A percentile compares a stretch with the other conserved stretches of the same genome.
These are phyloP conservation scores for Capillidium rhysosporum DNA, from an alignment of 371 early-diverging fungal genomes.

Conservation along the genomic window DNA sequence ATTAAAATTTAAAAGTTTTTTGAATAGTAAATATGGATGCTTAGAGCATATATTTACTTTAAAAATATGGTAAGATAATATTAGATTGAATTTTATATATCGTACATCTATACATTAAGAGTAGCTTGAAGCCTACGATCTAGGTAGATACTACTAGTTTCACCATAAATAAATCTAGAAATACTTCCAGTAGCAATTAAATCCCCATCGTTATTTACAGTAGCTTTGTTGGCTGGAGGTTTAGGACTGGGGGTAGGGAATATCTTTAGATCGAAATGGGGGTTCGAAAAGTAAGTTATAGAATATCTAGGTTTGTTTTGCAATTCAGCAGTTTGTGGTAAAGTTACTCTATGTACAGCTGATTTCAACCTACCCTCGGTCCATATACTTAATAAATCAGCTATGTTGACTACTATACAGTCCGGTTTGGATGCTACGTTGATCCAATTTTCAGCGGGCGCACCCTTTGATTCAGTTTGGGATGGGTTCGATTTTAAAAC, in stretches of 20 bases:
- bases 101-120: too few species aligned
- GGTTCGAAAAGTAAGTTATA: neutral
- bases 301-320: neutral
- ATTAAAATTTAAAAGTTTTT: too few species aligned
- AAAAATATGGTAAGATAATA: too few species aligned
- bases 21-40: too few species aligned
- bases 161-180: neutral
- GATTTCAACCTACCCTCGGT: slow-evolving; percentile 22
- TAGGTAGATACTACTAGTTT: neutral
- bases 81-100: too few species aligned
- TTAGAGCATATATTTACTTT: too few species aligned
- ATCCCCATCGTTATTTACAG: neutral
- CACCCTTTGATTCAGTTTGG: neutral
- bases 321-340: neutral
- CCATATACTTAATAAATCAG: slow-evolving; percentile 26
- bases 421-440: slow-evolving; percentile 20
- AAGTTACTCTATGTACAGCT: slow-evolving; percentile 27
- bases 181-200: neutral
- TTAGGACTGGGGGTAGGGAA: neutral
- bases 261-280: neutral
- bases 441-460: slow-evolving; percentile 15
- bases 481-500: neutral
- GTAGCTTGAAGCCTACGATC: neutral
- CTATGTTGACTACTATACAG: slow-evolving; percentile 26
- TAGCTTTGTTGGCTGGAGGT: too few species aligned